Percentiles rank a stretch among this genome's conserved stretches.
Conservation (phyloP, 352 stramenopile genomes). For the Phytopythium cucurbitacearum region DNA sequence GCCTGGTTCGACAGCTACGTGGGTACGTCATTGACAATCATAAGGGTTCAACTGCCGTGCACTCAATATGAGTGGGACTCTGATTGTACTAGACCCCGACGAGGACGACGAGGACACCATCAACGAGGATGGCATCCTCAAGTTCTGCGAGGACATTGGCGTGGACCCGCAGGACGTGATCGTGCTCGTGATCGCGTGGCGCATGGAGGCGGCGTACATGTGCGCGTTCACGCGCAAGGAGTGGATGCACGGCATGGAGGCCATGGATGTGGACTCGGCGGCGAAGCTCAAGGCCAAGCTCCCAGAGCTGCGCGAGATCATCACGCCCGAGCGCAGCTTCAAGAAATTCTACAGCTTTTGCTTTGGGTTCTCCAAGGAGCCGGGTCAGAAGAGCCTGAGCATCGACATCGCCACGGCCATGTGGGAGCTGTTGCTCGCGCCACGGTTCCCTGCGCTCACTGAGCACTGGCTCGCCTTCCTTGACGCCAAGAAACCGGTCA, state of each 20-base stretch:
- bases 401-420: conserved; percentile 85
- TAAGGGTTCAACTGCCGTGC: background rate
- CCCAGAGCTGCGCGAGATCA: conserved; percentile 44
- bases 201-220: conserved; percentile 86
- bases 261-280: conserved; percentile 66
- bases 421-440: conserved; percentile 76
- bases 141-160: conserved; percentile 76
- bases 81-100: conserved; percentile 21
- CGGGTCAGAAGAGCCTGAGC: conserved; percentile 80
- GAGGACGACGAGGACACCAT: conserved; percentile 61
- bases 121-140: conserved; percentile 70
- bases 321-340: conserved; percentile 50
- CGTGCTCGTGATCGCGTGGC: conserved; percentile 84
- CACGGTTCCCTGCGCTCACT: conserved; percentile 64
- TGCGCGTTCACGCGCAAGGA: conserved; percentile 83
- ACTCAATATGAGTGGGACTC: background rate
- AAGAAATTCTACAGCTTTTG: conserved; percentile 88
- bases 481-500: conserved; percentile 65
- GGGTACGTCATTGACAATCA: conserved; percentile 13
- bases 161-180: conserved; percentile 76
- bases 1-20: conserved; percentile 69
- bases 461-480: conserved; percentile 77
- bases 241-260: conserved; percentile 75
- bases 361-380: conserved; percentile 87
- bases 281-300: conserved; percentile 59